Base-by-base conservation (phyloP, 2,329 filamentous ascomycete genomes). In the Drechslera avenae region DNA sequence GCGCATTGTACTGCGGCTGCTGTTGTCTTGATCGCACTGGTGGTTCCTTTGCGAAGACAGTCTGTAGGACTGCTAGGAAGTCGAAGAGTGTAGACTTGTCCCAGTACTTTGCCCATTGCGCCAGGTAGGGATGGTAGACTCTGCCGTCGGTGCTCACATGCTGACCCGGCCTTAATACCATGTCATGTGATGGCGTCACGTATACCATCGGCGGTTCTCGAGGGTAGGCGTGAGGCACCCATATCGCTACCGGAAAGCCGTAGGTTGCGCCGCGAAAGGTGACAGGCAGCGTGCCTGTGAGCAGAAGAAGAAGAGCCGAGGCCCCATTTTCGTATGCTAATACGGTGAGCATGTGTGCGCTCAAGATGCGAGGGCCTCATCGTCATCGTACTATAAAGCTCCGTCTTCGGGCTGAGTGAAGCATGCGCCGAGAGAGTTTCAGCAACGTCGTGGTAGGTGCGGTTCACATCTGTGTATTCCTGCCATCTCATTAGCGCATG, bases 51-150 rank as follows among this genome's bases (percentile, higher is more conserved):
- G 91, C 88, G 69, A 99, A 99, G 17, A 97, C 81, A 46, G 94
- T 90, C 60, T 88, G 84, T 3, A 99, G 76, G 21, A 96, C 88
- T 13, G 84, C 85, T 2, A 97, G 76, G 50, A 97, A 90, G 68
- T 96, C 91, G 34, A 88, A 77, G 2, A 97, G 78, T 26, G 86
- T 92, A 1, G 90, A 95, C 79, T 91, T 93, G 84, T 96, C 90
- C 89, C 90, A 94, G 63, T 89, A 93, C 60, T 90, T 86, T 26
- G 82, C 79, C 94, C 94, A 99, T 56, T 91, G 87, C 26, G 91
- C 90, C 39, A 99, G 79, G 72, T 97, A 99, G 31, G 94, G 94
- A 72, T 99, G 94, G 72, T 97, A 99, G 57, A 97, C 85, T 71
- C 90, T 87, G 19, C 94, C 94, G 67, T 97, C 93, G 4, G 90